These are phyloP conservation scores for Hansenula sp. DNA, from an alignment of 1,139 yeast species.

Conservation along the genomic window DNA sequence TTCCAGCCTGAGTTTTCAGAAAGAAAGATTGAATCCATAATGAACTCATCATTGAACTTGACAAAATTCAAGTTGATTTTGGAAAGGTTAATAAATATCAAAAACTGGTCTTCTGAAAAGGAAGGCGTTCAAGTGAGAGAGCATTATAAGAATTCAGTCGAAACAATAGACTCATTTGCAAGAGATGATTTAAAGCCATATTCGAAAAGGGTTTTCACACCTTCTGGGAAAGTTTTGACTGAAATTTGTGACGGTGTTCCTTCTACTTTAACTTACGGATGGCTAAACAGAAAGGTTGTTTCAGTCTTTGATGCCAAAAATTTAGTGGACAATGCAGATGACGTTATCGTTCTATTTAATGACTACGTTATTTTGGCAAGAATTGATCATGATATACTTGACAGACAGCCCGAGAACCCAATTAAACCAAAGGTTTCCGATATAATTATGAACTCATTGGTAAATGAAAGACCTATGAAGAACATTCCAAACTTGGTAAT, in stretches of 20 bases:
- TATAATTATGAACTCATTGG: slow-evolving; percentile 81
- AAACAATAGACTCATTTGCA: slow-evolving; percentile 82
- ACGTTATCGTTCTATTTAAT: slow-evolving; percentile 72
- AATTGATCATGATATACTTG: slow-evolving; percentile 30
- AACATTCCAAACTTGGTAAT: slow-evolving; percentile 69
- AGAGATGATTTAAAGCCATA: slow-evolving; percentile 44
- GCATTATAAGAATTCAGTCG: slow-evolving; percentile 51
- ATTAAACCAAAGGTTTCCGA: slow-evolving; percentile 69
- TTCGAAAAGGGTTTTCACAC: slow-evolving; percentile 73
- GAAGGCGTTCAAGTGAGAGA: slow-evolving; percentile 32
- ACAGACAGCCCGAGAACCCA: slow-evolving; percentile 24
- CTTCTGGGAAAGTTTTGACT: slow-evolving; percentile 83
- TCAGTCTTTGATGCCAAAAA: slow-evolving; percentile 67
- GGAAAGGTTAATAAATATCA: slow-evolving; percentile 46
- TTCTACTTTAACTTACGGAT: slow-evolving; percentile 76
- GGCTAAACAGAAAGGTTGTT: slow-evolving; percentile 83
- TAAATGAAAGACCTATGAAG: slow-evolving; percentile 79
- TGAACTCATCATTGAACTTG: slow-evolving; percentile 63
- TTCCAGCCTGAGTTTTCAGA: slow-evolving; percentile 39
- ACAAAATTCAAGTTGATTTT: slow-evolving; percentile 67
- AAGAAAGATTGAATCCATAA: slow-evolving; percentile 61
- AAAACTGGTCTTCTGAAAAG: slow-evolving; percentile 34
- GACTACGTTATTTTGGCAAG: slow-evolving; percentile 69
- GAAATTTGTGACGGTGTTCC: slow-evolving; percentile 91
- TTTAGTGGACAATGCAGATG: slow-evolving; percentile 35